phyloP scores from a whole-genome alignment of 495 filamentous ascomycete genomes.

The Podospora australis region DNA sequence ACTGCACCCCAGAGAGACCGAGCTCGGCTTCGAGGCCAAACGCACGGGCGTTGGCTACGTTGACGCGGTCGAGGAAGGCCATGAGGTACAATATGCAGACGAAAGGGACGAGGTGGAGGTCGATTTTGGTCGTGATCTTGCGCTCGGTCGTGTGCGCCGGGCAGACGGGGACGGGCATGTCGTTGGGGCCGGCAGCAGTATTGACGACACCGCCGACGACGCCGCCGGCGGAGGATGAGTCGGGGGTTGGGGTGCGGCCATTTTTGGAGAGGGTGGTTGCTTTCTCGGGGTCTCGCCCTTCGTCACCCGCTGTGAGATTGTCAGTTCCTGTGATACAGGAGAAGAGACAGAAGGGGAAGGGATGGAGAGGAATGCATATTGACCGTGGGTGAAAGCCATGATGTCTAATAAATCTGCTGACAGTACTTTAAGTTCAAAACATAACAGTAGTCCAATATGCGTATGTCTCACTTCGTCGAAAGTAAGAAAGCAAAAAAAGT shows the following conservation, averaged over 20 bases:
- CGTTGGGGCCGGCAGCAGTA: not conserved
- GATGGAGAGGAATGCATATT: too few species aligned
- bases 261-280: not conserved
- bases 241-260: not conserved
- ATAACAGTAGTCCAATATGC: too few species aligned
- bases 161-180: conserved; percentile 9
- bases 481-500: too few species aligned
- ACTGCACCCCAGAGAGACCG: conserved; percentile 49
- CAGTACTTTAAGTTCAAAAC: too few species aligned
- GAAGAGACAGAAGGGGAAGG: too few species aligned
- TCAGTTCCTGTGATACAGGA: too few species aligned
- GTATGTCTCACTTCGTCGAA: too few species aligned
- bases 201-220: not conserved
- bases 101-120: conserved; percentile 73
- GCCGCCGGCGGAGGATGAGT: not conserved
- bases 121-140: conserved; percentile 67
- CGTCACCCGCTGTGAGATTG: too few species aligned
- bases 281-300: too few species aligned
- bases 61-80: conserved; percentile 79
- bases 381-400: too few species aligned
- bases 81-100: conserved; percentile 77
- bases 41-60: conserved; percentile 60
- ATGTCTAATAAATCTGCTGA: too few species aligned
- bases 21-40: conserved; percentile 63
- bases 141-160: conserved; percentile 46